Base-by-base conservation (phyloP, 495 filamentous ascomycete species). In the Penicillium pulvis region DNA sequence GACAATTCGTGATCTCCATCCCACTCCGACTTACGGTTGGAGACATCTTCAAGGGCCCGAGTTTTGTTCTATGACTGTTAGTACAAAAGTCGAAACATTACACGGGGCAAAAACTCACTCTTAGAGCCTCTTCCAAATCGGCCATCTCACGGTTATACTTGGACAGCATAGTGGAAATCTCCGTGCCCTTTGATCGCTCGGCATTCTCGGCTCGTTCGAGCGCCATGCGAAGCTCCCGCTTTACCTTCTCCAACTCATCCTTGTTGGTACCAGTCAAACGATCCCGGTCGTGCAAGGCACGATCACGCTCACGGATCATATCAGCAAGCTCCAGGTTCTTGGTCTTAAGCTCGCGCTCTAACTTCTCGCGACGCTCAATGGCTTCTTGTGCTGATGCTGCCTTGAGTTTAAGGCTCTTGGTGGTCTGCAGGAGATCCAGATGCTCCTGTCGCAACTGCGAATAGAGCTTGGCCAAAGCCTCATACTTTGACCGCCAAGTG, bases 281-380 rank as follows among this genome's bases (percentile, higher is more conserved):
- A 67, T 98, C 94, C 61, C 90, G 86, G 45, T 98, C 95, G 60
- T 97, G 91, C 42, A 96, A 72, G n/a, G 94, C 94, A 63, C 94
- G 85, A 70, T 98, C 94, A 66, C 94, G 82, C 73, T 98, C 94
- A 6, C 94, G 86, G 57, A 98, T 98, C 94, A 98, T 97, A 71
- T 98, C 93, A 51, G 94, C 94, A 44, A 98, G 79, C 74, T 98
- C 95, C 17, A 98, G 80, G 70, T 98, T 98, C 85, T 97, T 98
- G 23, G 92, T 96, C 81, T 98, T 98, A 68, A 98, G 88, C 74
- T 98, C 94, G 10, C 93, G 87, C 75, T 97, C 91, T 56, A 98
- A 82, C 77, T 93, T 96, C 75, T 98, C 95, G 20, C 93, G 87
- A 55, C 84, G 86, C 23, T 98, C 95, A 61, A 98, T 97, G 4